Evolutionary conservation across 1,284 basidiomycete genomes (phyloP).

Genomic region (Phaffia rhodozyma): DNA sequence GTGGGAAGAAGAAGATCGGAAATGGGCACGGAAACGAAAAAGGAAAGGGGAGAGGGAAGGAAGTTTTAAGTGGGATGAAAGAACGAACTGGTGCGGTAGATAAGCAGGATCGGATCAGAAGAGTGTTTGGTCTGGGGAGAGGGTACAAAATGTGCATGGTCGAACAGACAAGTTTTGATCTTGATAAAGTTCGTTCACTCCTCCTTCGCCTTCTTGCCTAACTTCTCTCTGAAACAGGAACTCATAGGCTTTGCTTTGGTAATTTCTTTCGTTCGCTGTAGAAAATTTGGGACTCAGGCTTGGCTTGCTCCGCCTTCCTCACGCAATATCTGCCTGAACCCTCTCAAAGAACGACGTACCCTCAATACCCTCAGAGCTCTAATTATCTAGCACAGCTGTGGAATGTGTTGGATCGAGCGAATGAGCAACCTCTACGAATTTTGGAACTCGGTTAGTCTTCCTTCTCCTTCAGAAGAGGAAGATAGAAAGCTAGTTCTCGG

Average conservation of each 20-base stretch:
- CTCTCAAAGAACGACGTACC: neutral
- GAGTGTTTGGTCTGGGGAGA: neutral
- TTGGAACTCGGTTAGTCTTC: constrained; percentile 10
- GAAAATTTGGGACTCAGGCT: constrained; percentile 18
- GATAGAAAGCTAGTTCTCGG: too few relatives aligned
- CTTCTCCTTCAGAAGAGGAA: too few relatives aligned
- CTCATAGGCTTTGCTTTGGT: neutral
- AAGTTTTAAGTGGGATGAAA: too few relatives aligned
- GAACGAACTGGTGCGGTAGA: neutral
- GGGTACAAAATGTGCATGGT: neutral
- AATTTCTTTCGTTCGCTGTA: neutral
- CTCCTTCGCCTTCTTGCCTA: neutral
- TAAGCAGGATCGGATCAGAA: constrained; percentile 13
- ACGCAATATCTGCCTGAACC: neutral
- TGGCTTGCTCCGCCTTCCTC: constrained; percentile 1
- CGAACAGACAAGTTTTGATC: constrained; percentile 15
- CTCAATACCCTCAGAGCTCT: neutral
- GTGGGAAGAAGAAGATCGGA: neutral
- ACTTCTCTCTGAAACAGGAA: too few relatives aligned
- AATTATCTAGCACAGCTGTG: neutral
- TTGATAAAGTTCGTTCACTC: constrained; percentile 12
- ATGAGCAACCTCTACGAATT: neutral
- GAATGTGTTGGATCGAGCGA: neutral
- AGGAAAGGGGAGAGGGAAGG: neutral
- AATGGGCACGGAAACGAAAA: neutral